Conservation (phyloP, 129 eudicot genomes). For the Saussurea involucrata region DNA sequence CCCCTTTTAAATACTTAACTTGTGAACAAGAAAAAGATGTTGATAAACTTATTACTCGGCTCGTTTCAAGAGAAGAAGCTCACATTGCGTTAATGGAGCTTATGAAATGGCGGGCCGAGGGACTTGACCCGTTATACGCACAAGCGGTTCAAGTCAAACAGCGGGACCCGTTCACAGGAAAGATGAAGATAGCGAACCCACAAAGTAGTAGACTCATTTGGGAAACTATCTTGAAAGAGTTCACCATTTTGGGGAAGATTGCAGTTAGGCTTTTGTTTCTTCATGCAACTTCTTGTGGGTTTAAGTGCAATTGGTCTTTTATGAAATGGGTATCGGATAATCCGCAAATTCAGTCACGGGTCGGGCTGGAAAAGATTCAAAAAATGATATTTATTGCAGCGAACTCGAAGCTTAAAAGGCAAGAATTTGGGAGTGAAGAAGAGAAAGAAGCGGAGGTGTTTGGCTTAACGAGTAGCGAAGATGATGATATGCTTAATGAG, state of each 20-base stretch:
- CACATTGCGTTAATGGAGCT: conserved; percentile 74
- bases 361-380: conserved; percentile 63
- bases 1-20: conserved; percentile 78
- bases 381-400: conserved; percentile 76
- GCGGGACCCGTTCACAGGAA: conserved; percentile 71
- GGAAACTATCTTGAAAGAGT: conserved; percentile 82
- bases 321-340: conserved; percentile 42
- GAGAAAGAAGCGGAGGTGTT: conserved; percentile 62
- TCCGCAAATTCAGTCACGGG: conserved; percentile 41
- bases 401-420: conserved; percentile 55
- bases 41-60: conserved; percentile 57
- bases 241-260: conserved; percentile 58
- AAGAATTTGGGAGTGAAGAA: conserved; percentile 53
- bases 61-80: conserved; percentile 78
- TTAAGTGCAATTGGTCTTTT: conserved; percentile 56
- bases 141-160: conserved; percentile 89
- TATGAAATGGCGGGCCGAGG: conserved; percentile 89
- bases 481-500: conserved; percentile 71
- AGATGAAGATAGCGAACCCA: conserved; percentile 86
- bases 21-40: conserved; percentile 79
- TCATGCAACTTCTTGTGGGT: conserved; percentile 73
- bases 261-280: conserved; percentile 86
- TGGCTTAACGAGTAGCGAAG: conserved; percentile 34
- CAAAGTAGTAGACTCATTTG: conserved; percentile 92
- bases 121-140: conserved; percentile 83